phyloP scores from a whole-genome alignment of 2,329 filamentous ascomycete species.

The Aspergillus ruber region DNA sequence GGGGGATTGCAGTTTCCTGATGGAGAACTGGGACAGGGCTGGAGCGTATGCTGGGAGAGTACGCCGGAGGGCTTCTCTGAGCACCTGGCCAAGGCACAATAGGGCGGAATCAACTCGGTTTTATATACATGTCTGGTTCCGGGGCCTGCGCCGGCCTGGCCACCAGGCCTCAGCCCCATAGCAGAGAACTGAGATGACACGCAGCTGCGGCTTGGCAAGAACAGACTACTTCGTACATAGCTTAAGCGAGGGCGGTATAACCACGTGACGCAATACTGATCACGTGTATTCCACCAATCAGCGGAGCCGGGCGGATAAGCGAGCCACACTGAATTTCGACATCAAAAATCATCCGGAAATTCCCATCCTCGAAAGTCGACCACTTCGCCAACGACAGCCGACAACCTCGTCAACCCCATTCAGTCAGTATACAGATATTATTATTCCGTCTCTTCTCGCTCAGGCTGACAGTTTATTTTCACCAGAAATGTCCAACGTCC shows the following conservation, averaged over 20 bases:
- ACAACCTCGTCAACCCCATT: conserved; percentile 20
- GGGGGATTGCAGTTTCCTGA: too few species aligned
- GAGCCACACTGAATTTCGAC: conserved; percentile 34
- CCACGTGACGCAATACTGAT: conserved; percentile 1
- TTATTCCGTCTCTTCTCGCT: neutral
- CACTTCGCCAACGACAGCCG: conserved; percentile 34
- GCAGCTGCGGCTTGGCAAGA: too few species aligned
- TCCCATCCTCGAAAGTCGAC: conserved; percentile 26
- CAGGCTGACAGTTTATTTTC: conserved; percentile 6
- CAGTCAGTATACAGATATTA: conserved; percentile 24
- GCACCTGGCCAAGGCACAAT: too few species aligned
- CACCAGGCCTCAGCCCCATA: too few species aligned
- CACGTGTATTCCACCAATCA: conserved; percentile 20
- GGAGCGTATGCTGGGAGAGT: too few species aligned
- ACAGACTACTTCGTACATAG: too few species aligned
- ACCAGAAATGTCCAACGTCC: conserved; percentile 59
- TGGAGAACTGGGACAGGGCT: too few species aligned
- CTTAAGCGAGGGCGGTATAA: neutral
- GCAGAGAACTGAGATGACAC: too few species aligned
- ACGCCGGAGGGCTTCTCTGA: too few species aligned
- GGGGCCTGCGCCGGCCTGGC: too few species aligned
- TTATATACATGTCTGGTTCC: too few species aligned
- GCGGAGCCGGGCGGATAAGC: conserved; percentile 21
- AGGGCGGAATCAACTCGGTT: too few species aligned
- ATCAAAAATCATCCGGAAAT: conserved; percentile 24